Evolutionary conservation across 768 basidiomycete species (phyloP).

Genomic region (Podaxis carcinomalis): DNA sequence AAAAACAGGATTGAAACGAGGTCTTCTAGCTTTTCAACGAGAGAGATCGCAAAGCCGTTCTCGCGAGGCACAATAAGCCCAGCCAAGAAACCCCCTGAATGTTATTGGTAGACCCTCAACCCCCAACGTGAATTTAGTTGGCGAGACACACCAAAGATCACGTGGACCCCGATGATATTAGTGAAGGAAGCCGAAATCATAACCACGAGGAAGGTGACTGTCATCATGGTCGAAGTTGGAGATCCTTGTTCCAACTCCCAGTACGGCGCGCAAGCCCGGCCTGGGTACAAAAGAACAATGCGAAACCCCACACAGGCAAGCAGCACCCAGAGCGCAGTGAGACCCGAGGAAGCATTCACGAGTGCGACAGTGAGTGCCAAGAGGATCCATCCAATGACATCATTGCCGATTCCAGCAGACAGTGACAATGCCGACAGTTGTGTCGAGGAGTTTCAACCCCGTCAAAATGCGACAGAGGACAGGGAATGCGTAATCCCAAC

Average conservation of each 20-base stretch:
- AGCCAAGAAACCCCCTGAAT: slow-evolving; percentile 71
- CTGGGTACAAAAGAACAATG: slow-evolving; percentile 63
- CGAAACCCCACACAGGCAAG: slow-evolving; percentile 64
- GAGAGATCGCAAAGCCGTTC: slow-evolving; percentile 72
- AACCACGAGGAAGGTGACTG: slow-evolving; percentile 68
- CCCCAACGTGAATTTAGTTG: slow-evolving; percentile 12
- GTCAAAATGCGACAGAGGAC: slow-evolving; percentile 83
- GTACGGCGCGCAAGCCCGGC: slow-evolving; percentile 58
- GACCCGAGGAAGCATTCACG: slow-evolving; percentile 69
- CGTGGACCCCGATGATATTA: slow-evolving; percentile 77
- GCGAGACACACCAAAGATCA: slow-evolving; percentile 50
- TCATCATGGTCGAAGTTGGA: slow-evolving; percentile 77
- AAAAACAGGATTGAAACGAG: slow-evolving; percentile 72
- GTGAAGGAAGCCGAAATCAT: slow-evolving; percentile 79
- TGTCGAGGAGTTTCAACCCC: slow-evolving; percentile 77
- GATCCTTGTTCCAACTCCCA: slow-evolving; percentile 69
- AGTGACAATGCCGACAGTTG: slow-evolving; percentile 83
- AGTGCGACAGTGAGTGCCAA: slow-evolving; percentile 82
- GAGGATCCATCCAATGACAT: slow-evolving; percentile 76
- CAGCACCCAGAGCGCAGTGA: slow-evolving; percentile 78
- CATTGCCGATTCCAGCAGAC: slow-evolving; percentile 80
- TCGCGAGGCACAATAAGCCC: slow-evolving; percentile 82
- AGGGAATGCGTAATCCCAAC: slow-evolving; percentile 81
- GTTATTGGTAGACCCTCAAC: slow-evolving; percentile 11
- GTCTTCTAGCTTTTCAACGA: slow-evolving; percentile 88